These are phyloP conservation scores for Lipomyces sp. DNA, from an alignment of 805 yeast genomes.

Conservation along the genomic window DNA sequence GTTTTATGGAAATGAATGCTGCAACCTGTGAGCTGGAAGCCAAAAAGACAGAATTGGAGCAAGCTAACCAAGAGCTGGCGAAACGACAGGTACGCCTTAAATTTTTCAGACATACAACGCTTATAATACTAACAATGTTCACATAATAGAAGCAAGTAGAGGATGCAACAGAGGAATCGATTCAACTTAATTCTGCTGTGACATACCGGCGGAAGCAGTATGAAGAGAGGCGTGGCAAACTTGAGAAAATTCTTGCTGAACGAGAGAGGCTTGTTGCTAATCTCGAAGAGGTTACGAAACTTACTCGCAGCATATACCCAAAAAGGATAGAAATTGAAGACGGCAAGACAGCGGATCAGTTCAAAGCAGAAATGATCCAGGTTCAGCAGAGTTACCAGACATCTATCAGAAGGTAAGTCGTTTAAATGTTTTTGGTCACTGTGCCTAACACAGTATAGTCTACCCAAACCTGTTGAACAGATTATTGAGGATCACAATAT, in stretches of 20 bases:
- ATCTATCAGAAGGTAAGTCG: neutral
- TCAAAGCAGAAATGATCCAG: constrained; percentile 6
- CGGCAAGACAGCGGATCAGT: constrained; percentile 7
- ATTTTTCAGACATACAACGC: neutral
- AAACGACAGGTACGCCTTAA: neutral
- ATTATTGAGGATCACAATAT: constrained; percentile 25
- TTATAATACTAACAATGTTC: neutral
- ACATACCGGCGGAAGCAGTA: constrained; percentile 8
- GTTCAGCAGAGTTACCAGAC: constrained; percentile 1
- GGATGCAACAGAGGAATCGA: neutral
- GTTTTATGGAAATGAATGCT: constrained; percentile 8
- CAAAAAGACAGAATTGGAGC: neutral
- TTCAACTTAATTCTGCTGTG: neutral
- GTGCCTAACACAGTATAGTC: constrained; percentile 10
- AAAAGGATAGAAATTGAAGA: constrained; percentile 5
- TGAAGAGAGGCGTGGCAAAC: neutral
- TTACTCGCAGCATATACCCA: neutral
- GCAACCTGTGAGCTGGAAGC: constrained; percentile 13
- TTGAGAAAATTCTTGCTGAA: neutral
- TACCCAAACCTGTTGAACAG: constrained; percentile 30
- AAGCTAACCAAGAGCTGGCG: neutral
- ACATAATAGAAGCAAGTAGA: neutral
- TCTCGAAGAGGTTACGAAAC: neutral
- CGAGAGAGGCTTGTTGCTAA: neutral
- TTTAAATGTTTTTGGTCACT: neutral